Percentiles rank a stretch among this genome's conserved stretches.
Conservation (phyloP, 495 filamentous ascomycete species). For the Aspergillus indologenus region DNA sequence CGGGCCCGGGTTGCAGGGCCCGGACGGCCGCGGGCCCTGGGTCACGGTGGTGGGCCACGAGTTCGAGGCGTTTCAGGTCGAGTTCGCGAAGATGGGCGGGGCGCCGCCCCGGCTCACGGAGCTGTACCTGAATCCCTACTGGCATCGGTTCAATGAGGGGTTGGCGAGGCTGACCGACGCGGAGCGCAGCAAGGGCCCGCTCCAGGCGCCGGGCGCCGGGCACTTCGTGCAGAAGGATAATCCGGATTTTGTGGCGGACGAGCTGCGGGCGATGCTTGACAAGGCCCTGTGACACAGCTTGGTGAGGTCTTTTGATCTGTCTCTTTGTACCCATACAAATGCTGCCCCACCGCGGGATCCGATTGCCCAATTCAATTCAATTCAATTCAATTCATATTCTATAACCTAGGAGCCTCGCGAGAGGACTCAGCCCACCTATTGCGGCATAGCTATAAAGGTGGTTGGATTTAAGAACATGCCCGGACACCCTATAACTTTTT, state of each 20-base stretch:
- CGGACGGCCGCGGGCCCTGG: constrained; percentile 32
- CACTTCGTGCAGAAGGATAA: constrained; percentile 64
- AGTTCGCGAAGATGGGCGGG: constrained; percentile 38
- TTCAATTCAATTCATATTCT: no score
- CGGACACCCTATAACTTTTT: no score
- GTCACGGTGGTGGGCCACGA: constrained; percentile 61
- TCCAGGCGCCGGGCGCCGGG: constrained; percentile 53
- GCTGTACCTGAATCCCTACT: constrained; percentile 51
- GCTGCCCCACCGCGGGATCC: no score
- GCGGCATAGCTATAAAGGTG: no score
- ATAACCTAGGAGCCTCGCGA: no score
- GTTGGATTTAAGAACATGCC: no score
- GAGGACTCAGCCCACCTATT: no score
- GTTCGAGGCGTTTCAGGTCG: constrained; percentile 53
- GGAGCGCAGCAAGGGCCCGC: constrained; percentile 40
- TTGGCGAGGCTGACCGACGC: constrained; percentile 45
- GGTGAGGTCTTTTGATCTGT: no score
- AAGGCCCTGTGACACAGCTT: no score
- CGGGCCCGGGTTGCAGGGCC: constrained; percentile 42
- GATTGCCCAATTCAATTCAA: no score
- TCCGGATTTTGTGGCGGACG: constrained; percentile 55
- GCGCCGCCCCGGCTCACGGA: constrained; percentile 41
- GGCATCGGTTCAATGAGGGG: constrained; percentile 55
- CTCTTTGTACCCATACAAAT: no score
- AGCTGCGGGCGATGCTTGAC: no score